Conservation (phyloP, 495 filamentous ascomycete species). For the Penicillium mononematosum region DNA sequence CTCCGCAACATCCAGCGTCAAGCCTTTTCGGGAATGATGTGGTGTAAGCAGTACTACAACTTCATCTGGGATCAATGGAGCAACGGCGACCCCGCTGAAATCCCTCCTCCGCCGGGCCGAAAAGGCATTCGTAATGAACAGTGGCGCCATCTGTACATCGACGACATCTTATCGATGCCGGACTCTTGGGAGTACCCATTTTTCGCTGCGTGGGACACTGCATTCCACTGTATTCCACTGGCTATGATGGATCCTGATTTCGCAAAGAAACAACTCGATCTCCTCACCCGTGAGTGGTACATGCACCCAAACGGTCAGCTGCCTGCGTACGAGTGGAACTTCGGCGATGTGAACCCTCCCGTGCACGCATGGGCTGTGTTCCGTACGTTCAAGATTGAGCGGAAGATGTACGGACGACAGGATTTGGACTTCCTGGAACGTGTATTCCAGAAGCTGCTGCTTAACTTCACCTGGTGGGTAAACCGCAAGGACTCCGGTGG, state of each 20-base stretch:
- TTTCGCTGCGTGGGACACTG: conserved; percentile 96
- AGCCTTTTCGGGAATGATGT: conserved; percentile 94
- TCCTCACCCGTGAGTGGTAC: conserved; percentile 97
- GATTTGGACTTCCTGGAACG: conserved; percentile 94
- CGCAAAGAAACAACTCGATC: conserved; percentile 93
- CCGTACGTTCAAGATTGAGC: conserved; percentile 94
- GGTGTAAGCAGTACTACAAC: conserved; percentile 95
- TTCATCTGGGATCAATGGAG: conserved; percentile 98
- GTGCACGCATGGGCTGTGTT: conserved; percentile 97
- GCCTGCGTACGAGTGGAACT: conserved; percentile 95
- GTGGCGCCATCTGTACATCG: conserved; percentile 91
- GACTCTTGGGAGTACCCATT: conserved; percentile 99
- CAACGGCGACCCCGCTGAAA: conserved; percentile 71
- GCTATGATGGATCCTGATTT: conserved; percentile 98
- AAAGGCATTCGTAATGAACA: conserved; percentile 81
- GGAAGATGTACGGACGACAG: conserved; percentile 92
- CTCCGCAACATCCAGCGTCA: conserved; percentile 93
- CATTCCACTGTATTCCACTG: conserved; percentile 92
- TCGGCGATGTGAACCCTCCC: conserved; percentile 93
- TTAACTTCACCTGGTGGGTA: conserved; percentile 99
- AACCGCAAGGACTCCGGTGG: conserved; percentile 92
- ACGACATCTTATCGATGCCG: conserved; percentile 95
- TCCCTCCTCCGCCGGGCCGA: conserved; percentile 76
- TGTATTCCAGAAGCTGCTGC: conserved; percentile 90
- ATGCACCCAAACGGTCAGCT: conserved; percentile 98